Evolutionary conservation across 2,329 filamentous ascomycete genomes (phyloP).

Genomic region (Diaporthe ampelina): DNA sequence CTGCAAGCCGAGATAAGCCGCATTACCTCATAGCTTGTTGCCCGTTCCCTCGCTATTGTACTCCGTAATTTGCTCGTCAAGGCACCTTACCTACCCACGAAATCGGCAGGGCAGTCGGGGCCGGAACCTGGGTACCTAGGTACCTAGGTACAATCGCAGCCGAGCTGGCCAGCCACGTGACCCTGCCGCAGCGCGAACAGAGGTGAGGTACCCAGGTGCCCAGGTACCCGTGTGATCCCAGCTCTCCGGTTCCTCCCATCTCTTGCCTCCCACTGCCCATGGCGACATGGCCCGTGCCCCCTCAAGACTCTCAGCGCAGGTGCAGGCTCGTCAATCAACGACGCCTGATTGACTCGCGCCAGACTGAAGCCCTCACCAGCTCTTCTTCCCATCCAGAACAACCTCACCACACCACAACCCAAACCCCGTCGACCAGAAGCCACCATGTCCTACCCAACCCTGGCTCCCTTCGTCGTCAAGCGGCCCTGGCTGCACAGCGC

Average conservation of each 20-base stretch:
- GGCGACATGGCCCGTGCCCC: slow-evolving; percentile 20
- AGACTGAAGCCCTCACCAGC: slow-evolving; percentile 44
- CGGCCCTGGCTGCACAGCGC: slow-evolving; percentile 87
- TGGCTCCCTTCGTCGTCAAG: slow-evolving; percentile 83
- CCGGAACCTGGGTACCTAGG: too few relatives aligned
- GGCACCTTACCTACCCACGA: background rate
- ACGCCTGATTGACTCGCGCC: slow-evolving; percentile 36
- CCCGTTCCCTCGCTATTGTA: background rate
- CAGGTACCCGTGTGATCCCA: slow-evolving; percentile 11
- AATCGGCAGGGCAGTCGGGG: too few relatives aligned
- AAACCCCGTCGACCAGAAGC: slow-evolving; percentile 43
- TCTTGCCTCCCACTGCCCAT: background rate
- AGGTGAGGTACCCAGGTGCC: background rate
- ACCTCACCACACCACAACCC: slow-evolving; percentile 43
- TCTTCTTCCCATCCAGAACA: slow-evolving; percentile 41
- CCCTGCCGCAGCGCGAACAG: background rate
- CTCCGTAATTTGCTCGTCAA: background rate
- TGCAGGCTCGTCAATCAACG: slow-evolving; percentile 37
- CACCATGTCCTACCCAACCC: slow-evolving; percentile 79
- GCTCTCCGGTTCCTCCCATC: slow-evolving; percentile 32
- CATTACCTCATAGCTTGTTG: slow-evolving; percentile 30
- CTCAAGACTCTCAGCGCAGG: slow-evolving; percentile 17
- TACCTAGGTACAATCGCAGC: background rate
- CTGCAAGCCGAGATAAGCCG: slow-evolving; percentile 22
- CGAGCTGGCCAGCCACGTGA: background rate